phyloP scores from a whole-genome alignment of 352 stramenopile genomes.

The Pythium angustatum region DNA sequence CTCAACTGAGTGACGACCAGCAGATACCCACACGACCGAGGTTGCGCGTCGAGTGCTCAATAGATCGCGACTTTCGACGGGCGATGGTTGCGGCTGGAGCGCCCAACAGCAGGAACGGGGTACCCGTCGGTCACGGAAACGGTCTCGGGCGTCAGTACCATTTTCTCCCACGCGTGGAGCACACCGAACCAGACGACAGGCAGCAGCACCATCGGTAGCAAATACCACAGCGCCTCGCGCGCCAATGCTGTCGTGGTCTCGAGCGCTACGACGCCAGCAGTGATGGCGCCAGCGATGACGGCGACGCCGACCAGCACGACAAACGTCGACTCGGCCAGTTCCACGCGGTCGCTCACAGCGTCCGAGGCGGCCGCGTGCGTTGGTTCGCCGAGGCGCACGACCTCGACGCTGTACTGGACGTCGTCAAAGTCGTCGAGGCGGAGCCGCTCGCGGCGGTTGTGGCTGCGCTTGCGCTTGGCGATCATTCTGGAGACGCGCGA shows the following conservation, averaged over 20 bases:
- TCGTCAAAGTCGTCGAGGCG: conserved; percentile 67
- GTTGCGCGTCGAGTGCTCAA: too few species aligned
- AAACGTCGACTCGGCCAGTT: conserved; percentile 43
- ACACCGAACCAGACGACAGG: conserved; percentile 45
- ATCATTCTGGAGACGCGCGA: conserved; percentile 20
- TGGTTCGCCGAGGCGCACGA: conserved; percentile 37
- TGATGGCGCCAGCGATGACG: conserved; percentile 39
- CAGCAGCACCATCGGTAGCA: conserved; percentile 53
- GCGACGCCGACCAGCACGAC: conserved; percentile 26
- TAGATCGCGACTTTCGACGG: conserved; percentile 34
- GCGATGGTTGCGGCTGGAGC: not conserved
- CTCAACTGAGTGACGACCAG: too few species aligned
- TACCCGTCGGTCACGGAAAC: not conserved
- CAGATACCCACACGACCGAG: too few species aligned
- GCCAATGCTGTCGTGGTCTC: conserved; percentile 39
- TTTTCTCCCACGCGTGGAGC: conserved; percentile 53
- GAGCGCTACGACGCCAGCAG: conserved; percentile 36
- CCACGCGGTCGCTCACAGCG: conserved; percentile 21
- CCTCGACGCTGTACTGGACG: conserved; percentile 63
- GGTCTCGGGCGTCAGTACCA: conserved; percentile 21
- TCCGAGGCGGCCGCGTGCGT: conserved; percentile 7
- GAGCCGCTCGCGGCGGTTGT: conserved; percentile 25
- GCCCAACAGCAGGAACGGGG: not conserved
- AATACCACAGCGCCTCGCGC: conserved; percentile 34
- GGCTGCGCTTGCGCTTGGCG: conserved; percentile 26